These are phyloP conservation scores for Gloeostereum incarnatum DNA, from an alignment of 768 basidiomycete species.

Conservation along the genomic window DNA sequence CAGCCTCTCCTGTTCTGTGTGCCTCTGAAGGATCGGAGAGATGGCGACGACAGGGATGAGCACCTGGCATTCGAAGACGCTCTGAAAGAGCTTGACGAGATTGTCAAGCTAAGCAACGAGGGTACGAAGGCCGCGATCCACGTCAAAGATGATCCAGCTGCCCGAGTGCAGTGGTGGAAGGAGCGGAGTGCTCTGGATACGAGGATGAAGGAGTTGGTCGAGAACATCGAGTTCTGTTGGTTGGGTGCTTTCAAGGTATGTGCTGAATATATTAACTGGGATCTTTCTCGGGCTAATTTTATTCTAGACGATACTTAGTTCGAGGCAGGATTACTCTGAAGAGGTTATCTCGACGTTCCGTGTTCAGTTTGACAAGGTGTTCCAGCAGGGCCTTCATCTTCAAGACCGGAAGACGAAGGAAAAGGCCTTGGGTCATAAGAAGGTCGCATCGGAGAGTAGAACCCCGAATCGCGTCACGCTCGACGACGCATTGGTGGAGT, in stretches of 20 bases:
- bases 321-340: slow-evolving; percentile 28
- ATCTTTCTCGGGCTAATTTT: slow-evolving; percentile 2
- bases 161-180: slow-evolving; percentile 80
- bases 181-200: slow-evolving; percentile 67
- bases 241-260: slow-evolving; percentile 93
- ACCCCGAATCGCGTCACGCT: slow-evolving; percentile 40
- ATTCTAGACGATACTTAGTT: slow-evolving; percentile 53
- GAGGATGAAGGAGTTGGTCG: slow-evolving; percentile 63
- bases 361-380: slow-evolving; percentile 63
- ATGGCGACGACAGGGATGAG: slow-evolving; percentile 58
- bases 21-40: slow-evolving; percentile 78
- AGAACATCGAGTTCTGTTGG: slow-evolving; percentile 94
- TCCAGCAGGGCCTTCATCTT: slow-evolving; percentile 51
- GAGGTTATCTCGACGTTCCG: slow-evolving; percentile 50
- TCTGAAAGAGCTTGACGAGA: slow-evolving; percentile 63
- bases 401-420: slow-evolving; percentile 53
- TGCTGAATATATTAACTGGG: slow-evolving; percentile 2
- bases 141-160: slow-evolving; percentile 61
- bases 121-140: slow-evolving; percentile 63
- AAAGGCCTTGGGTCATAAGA: slow-evolving; percentile 22
- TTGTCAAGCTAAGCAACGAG: slow-evolving; percentile 72
- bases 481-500: slow-evolving; percentile 71
- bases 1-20: slow-evolving; percentile 79
- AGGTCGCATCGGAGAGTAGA: slow-evolving; percentile 21
- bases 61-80: slow-evolving; percentile 73